A percentile compares a stretch with the other conserved stretches of the same genome.
Evolutionary conservation across 768 basidiomycete genomes (phyloP).

Genomic region (Chiua virens): DNA sequence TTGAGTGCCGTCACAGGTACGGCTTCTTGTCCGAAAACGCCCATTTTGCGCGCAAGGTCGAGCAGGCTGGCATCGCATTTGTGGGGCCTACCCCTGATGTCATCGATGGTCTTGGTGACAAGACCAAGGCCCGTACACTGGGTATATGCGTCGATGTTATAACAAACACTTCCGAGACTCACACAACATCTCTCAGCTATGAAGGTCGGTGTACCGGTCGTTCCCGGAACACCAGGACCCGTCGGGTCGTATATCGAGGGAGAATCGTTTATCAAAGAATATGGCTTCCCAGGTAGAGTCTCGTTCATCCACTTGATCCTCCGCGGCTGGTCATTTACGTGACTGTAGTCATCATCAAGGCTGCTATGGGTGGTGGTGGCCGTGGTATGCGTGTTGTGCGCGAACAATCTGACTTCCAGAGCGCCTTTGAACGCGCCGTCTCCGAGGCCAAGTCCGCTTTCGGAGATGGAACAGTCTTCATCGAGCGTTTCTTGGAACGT

Average conservation of each 20-base stretch:
- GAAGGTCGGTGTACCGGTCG: constrained; percentile 90
- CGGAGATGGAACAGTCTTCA: constrained; percentile 98
- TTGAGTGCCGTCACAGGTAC: constrained; percentile 54
- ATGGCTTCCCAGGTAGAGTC: constrained; percentile 86
- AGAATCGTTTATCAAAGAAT: constrained; percentile 87
- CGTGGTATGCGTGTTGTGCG: constrained; percentile 99
- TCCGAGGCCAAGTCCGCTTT: constrained; percentile 96
- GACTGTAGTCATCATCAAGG: constrained; percentile 91
- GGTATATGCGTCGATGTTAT: constrained; percentile 43
- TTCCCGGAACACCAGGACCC: constrained; percentile 97
- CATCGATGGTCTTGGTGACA: constrained; percentile 97
- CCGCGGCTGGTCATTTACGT: constrained; percentile 6
- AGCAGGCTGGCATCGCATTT: constrained; percentile 95
- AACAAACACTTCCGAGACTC: background rate
- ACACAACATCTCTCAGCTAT: constrained; percentile 55
- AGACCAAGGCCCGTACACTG: constrained; percentile 93
- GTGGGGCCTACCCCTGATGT: constrained; percentile 95
- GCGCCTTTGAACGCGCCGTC: constrained; percentile 87
- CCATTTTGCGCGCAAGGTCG: constrained; percentile 94
- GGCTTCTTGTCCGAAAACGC: constrained; percentile 99
- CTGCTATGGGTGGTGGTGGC: constrained; percentile 98
- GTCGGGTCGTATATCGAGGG: constrained; percentile 80
- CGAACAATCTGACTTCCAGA: constrained; percentile 88
- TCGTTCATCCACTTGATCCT: background rate
- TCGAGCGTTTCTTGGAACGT: constrained; percentile 95